phyloP scores from a whole-genome alignment of 164 flowering plant species.

The Chloranthus sessilifolius region DNA sequence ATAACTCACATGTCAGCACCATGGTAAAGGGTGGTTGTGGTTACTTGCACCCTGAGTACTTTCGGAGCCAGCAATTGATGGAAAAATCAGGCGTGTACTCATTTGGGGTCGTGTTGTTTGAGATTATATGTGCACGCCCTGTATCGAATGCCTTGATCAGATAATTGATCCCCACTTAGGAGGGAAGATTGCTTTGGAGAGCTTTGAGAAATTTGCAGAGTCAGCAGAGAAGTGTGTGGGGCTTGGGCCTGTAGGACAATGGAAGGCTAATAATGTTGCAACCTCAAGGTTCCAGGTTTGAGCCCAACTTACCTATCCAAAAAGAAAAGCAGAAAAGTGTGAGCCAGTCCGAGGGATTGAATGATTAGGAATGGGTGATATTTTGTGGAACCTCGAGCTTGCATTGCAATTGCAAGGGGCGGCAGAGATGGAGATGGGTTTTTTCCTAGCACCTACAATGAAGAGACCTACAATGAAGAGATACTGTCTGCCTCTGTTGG shows the following conservation, averaged over 20 bases:
- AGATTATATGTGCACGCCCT: slow-evolving; percentile 38
- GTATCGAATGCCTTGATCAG: slow-evolving; percentile 31
- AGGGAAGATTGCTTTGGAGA: slow-evolving; percentile 35
- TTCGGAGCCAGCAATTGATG: slow-evolving; percentile 35
- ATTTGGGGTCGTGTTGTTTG: slow-evolving; percentile 46
- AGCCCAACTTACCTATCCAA: no score
- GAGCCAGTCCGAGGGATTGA: no score
- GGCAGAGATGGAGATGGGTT: slow-evolving; percentile 15
- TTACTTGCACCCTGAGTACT: slow-evolving; percentile 52
- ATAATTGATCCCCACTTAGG: slow-evolving; percentile 32
- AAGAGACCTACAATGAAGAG: no score
- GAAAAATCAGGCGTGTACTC: slow-evolving; percentile 50
- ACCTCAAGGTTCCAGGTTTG: no score
- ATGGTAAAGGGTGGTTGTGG: slow-evolving; percentile 50
- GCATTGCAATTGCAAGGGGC: slow-evolving; percentile 31
- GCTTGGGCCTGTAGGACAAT: no score
- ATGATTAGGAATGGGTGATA: no score
- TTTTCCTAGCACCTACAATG: neutral
- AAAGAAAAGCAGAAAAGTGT: no score
- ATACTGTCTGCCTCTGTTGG: slow-evolving; percentile 7
- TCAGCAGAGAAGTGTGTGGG: slow-evolving; percentile 35
- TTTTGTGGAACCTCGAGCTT: slow-evolving; percentile 13
- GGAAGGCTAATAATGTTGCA: no score
- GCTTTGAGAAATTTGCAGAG: slow-evolving; percentile 36
- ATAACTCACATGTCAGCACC: slow-evolving; percentile 42